Percentiles rank a stretch among this genome's conserved stretches.
These are phyloP conservation scores for Colletotrichum chrysophilum DNA, from an alignment of 2,329 filamentous ascomycete genomes.

Conservation along the genomic window DNA sequence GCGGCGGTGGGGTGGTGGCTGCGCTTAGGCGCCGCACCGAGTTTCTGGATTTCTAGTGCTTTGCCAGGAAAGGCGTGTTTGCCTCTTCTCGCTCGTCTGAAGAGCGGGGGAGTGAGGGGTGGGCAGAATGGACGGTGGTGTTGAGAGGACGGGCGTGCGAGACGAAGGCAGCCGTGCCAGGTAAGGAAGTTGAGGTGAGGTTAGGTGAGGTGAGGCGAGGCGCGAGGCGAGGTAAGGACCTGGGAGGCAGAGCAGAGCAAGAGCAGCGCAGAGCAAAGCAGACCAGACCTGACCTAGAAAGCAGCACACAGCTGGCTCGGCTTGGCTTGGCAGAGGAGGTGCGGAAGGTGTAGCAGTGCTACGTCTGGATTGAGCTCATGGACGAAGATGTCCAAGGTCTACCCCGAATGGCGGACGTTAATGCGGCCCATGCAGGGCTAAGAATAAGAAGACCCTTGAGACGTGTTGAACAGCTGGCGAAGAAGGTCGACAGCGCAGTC, in stretches of 20 bases:
- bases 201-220: background rate
- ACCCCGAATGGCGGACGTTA: slow-evolving; percentile 11
- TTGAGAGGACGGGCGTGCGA: background rate
- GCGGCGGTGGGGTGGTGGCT: slow-evolving; percentile 20
- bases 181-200: background rate
- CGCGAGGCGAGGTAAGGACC: background rate
- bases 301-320: background rate
- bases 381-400: slow-evolving; percentile 13
- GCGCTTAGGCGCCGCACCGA: slow-evolving; percentile 21
- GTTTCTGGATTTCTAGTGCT: slow-evolving; percentile 18
- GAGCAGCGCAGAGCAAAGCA: background rate
- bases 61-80: background rate
- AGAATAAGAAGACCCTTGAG: slow-evolving; percentile 13
- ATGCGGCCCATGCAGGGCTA: slow-evolving; percentile 21
- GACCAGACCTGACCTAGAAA: background rate
- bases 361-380: slow-evolving; percentile 1
- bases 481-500: background rate
- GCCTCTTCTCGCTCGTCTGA: slow-evolving; percentile 5
- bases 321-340: background rate
- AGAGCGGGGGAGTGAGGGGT: slow-evolving; percentile 5
- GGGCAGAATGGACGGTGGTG: background rate
- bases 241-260: background rate
- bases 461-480: background rate
- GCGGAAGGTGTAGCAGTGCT: slow-evolving; percentile 1
- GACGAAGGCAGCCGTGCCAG: background rate